These are phyloP conservation scores for Amanita inopinata DNA, from an alignment of 768 basidiomycete species.

Conservation along the genomic window DNA sequence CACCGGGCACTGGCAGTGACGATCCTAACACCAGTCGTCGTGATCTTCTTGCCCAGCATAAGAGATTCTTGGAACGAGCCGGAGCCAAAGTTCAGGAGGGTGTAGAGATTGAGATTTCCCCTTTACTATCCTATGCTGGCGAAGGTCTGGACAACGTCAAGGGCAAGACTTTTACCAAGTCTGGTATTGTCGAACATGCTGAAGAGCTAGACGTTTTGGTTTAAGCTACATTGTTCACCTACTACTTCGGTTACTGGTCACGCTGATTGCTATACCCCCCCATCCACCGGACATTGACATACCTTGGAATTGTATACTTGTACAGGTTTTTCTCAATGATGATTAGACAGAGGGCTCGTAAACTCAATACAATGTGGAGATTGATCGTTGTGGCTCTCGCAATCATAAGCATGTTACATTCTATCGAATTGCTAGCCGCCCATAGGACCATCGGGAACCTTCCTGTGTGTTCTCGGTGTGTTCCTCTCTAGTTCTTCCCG, in stretches of 20 bases:
- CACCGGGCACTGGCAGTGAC: slow-evolving; percentile 84
- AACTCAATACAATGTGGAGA: too few relatives aligned
- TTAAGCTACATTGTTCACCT: slow-evolving; percentile 20
- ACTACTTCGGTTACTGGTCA: neutral
- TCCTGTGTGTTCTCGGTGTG: slow-evolving; percentile 34
- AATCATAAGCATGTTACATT: too few relatives aligned
- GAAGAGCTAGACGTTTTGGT: slow-evolving; percentile 67
- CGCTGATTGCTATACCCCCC: neutral
- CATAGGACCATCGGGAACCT: slow-evolving; percentile 32
- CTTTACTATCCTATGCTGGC: slow-evolving; percentile 82
- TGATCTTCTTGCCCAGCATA: slow-evolving; percentile 85
- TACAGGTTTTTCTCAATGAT: neutral
- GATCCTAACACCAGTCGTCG: slow-evolving; percentile 84
- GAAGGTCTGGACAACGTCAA: slow-evolving; percentile 77
- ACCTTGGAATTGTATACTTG: neutral
- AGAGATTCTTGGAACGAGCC: slow-evolving; percentile 67
- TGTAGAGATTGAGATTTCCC: slow-evolving; percentile 86
- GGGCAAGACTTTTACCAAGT: slow-evolving; percentile 71
- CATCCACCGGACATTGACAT: neutral
- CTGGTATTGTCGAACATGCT: slow-evolving; percentile 53
- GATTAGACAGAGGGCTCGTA: neutral
- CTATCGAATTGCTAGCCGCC: slow-evolving; percentile 28
- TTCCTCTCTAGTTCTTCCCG: slow-evolving; percentile 79
- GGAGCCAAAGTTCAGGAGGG: slow-evolving; percentile 67
- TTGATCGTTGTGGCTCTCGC: too few relatives aligned